These are phyloP conservation scores for Pelargonium exstipulatum DNA, from an alignment of 441 rosid genomes.

Conservation along the genomic window DNA sequence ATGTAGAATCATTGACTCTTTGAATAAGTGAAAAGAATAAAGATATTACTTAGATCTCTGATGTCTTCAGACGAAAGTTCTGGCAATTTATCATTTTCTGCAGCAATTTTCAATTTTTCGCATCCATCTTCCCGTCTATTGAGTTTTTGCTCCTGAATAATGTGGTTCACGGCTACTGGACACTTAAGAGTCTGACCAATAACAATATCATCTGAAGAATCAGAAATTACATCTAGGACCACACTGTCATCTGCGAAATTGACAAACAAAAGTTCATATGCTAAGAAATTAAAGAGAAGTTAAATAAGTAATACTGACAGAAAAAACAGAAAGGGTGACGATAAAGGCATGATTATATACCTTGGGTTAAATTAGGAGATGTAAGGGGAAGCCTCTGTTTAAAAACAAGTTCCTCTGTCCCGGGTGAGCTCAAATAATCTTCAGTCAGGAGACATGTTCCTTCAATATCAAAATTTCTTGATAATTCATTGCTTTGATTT, in stretches of 20 bases:
- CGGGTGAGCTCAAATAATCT: conserved; percentile 45
- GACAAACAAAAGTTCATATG: conserved; percentile 10
- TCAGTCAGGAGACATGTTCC: conserved; percentile 64
- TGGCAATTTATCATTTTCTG: conserved; percentile 30
- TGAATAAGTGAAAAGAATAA: conserved; percentile 24
- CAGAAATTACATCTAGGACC: conserved; percentile 53
- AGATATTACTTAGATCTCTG: conserved; percentile 59
- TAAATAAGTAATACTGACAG: conserved; percentile 7
- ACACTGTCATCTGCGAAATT: conserved; percentile 52
- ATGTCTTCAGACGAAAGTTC: conserved; percentile 31
- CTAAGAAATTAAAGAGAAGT: conserved; percentile 8
- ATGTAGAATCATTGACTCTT: conserved; percentile 22
- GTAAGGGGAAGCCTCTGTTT: too few species aligned
- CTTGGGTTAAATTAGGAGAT: too few species aligned
- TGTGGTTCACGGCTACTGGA: conserved; percentile 28
- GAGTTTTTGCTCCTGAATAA: conserved; percentile 39
- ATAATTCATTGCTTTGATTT: conserved; percentile 46
- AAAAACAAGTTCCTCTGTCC: conserved; percentile 38
- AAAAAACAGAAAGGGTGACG: too few species aligned
- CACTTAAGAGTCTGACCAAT: conserved; percentile 66
- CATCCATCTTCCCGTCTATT: conserved; percentile 33
- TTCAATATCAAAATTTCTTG: conserved; percentile 61
- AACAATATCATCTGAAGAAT: conserved; percentile 44
- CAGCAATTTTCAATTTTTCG: conserved; percentile 27
- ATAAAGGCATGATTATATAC: too few species aligned